phyloP scores from a whole-genome alignment of 2,329 filamentous ascomycete genomes.

The Penicillium thymicola region DNA sequence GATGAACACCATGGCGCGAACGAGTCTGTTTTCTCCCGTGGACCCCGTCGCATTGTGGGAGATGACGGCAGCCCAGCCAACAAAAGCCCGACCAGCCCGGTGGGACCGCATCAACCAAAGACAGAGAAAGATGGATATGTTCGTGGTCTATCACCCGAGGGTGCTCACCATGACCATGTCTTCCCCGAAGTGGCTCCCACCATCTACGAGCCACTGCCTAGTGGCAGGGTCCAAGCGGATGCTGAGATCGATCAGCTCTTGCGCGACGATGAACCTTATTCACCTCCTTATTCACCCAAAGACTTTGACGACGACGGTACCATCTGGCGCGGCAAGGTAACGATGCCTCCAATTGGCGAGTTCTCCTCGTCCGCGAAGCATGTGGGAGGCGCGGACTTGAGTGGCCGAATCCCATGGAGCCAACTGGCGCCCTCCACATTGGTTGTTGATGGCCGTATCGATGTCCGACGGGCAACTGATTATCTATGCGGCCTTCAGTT shows the following conservation, averaged over 20 bases:
- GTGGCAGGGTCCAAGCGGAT: conserved; percentile 60
- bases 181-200: conserved; percentile 43
- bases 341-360: conserved; percentile 73
- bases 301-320: conserved; percentile 69
- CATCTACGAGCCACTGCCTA: conserved; percentile 41
- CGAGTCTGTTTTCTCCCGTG: conserved; percentile 49
- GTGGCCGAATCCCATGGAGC: conserved; percentile 65
- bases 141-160: conserved; percentile 72
- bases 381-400: conserved; percentile 78
- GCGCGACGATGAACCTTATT: conserved; percentile 75
- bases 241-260: conserved; percentile 87
- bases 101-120: conserved; percentile 26
- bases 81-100: conserved; percentile 30
- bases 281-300: conserved; percentile 77
- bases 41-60: conserved; percentile 43
- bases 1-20: conserved; percentile 57
- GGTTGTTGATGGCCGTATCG: conserved; percentile 67
- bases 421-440: conserved; percentile 67
- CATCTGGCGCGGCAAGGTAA: conserved; percentile 72
- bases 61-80: conserved; percentile 30
- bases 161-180: conserved; percentile 42
- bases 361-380: conserved; percentile 76
- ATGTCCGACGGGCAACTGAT: conserved; percentile 77
- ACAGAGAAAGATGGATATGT: conserved; percentile 50
- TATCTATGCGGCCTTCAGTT: conserved; percentile 87